Base-by-base conservation (phyloP, 352 stramenopile genomes). In the Phytophthora uliginosa region DNA sequence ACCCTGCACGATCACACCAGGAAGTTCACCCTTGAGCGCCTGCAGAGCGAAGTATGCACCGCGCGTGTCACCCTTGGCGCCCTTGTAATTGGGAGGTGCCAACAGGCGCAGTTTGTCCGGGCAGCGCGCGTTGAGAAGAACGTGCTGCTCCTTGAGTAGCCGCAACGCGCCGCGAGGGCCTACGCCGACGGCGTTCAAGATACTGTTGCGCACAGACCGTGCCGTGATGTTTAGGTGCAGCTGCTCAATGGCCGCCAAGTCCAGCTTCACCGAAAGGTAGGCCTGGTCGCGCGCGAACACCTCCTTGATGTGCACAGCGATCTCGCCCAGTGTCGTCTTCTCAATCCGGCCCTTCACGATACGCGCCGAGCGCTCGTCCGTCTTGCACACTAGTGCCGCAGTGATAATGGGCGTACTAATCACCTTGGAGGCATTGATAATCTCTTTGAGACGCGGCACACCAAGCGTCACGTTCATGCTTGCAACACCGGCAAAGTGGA, bases 341-440 rank as follows among this genome's bases (percentile, higher is more conserved):
- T 99, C 98, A 61, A 99, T 99, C 28, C 97, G 93, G 20, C 97
- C 98, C 83, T 99, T 99, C 17, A 99, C 98, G 60, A 99, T 98
- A 58, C 98, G 91, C 31, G 98, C 98, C 24, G 95, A 97, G 36
- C 97, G 94, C 79, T 99, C 98, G 75, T 99, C 98, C 5, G 98
- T 90, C 76, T 98, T 96, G 81, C 97, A 96, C 51, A 99, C 94
- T 4, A 99, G 78, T 50, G 97, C 91, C 0, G 97, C 98, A 45
- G 98, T 99, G 79, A 99, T 99, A 77, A 99, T 99, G 34, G 98
- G 98, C 36, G 98, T 99, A 53, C 95, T 99, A 70, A 99, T 99
- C 13, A 92, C 86, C 78, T 99, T 99, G 13, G 94, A 98, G 1
- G 94, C 96, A 70, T 98, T 98, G 73, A 99, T 98, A 66, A 99